Evolutionary conservation across 768 basidiomycete genomes (phyloP), one percentile per base, ranked within the genome.

Genomic region (Lactifluus volemus): DNA sequence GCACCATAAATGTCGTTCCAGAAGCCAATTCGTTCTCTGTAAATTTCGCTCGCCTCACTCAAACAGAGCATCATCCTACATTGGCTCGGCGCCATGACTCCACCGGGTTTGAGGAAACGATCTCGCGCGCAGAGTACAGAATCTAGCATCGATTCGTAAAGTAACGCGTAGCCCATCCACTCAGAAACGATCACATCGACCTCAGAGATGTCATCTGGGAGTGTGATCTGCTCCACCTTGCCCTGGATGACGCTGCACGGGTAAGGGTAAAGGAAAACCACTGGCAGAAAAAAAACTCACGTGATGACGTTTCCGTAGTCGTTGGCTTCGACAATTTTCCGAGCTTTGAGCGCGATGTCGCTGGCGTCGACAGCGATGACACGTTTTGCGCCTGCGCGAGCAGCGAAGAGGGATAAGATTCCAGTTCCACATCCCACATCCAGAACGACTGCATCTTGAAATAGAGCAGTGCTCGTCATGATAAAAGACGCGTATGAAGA

Each of bases 91-190:
- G 89, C 92, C 86, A 98, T 87, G 29, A 97, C 74, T 1, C 95
- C 93, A 5, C 73, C 81, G 0, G 85, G 82, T 51, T 77, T 76
- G 36, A 98, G 78, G 75, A 92, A 98, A 21, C 87, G 81, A 71
- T 98, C 93, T 17, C 96, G 81, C 0, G 96, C 96, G 63, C 77
- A 75, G 19, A 99, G 76, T 17, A 99, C 96, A 2, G 94, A 96
- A 72, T 98, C 96, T 38, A 98, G 81, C 96, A 99, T 98, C 47
- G 89, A 91, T 73, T 99, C 96, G 72, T 98, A 98, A 21, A 98
- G 80, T 25, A 92, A 76, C 1, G 86, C 87, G 68, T 92, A 92
- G 15, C 86, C 93, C 96, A 98, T 98, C 96, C 96, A 98, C 73
- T 99, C 96, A 4, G 92, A 95, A 53, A 98, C 78, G 72, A 99